These are phyloP conservation scores for Fusarium foetens DNA, from an alignment of 2,329 filamentous ascomycete species.

Conservation along the genomic window DNA sequence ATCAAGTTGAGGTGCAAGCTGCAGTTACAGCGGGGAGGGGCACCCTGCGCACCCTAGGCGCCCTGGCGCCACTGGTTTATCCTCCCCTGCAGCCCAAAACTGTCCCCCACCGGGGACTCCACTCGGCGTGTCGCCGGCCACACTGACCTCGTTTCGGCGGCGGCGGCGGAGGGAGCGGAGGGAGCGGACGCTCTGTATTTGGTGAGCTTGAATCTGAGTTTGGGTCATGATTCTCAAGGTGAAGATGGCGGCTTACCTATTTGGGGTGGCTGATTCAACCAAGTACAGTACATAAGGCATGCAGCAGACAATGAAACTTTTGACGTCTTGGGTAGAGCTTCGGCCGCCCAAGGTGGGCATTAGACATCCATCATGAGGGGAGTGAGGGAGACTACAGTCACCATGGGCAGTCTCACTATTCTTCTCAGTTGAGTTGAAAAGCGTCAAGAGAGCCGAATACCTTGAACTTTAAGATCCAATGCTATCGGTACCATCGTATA, in stretches of 20 bases:
- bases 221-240: constrained; percentile 12
- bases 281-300: not conserved
- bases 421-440: not conserved
- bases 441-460: not conserved
- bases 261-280: constrained; percentile 15
- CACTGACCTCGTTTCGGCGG: constrained; percentile 36
- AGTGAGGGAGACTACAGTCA: not conserved
- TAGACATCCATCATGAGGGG: constrained; percentile 11
- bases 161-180: constrained; percentile 27
- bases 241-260: constrained; percentile 26
- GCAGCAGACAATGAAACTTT: not conserved
- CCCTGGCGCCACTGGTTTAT: constrained; percentile 36
- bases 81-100: constrained; percentile 6
- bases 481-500: not conserved
- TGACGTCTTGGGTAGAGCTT: not conserved
- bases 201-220: constrained; percentile 35
- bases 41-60: constrained; percentile 21
- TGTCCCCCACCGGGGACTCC: constrained; percentile 39
- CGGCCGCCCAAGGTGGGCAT: not conserved
- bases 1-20: constrained; percentile 4
- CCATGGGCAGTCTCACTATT: constrained; percentile 10
- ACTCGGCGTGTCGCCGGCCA: constrained; percentile 43
- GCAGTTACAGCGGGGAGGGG: constrained; percentile 29
- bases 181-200: constrained; percentile 21
- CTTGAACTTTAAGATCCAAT: not conserved